phyloP scores from a whole-genome alignment of 2,329 filamentous ascomycete genomes.

The Beauveria pseudobassiana region DNA sequence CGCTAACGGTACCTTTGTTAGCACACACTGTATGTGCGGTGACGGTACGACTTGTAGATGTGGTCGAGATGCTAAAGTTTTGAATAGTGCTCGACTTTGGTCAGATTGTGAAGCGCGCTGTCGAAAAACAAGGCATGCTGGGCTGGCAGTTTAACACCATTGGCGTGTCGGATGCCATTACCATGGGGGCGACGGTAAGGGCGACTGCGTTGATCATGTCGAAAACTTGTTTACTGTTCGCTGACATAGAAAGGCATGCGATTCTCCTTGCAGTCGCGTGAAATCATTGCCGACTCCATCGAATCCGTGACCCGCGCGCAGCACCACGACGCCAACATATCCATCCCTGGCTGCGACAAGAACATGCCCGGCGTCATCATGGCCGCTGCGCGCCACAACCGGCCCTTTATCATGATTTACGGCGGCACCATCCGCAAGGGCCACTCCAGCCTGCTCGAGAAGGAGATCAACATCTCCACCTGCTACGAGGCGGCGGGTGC shows the following conservation, averaged over 20 bases:
- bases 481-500: constrained; percentile 86
- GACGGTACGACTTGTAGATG: not conserved
- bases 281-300: constrained; percentile 90
- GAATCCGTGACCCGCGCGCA: constrained; percentile 91
- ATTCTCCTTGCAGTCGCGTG: constrained; percentile 81
- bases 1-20: constrained; percentile 12
- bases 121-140: constrained; percentile 78
- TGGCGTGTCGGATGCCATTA: constrained; percentile 83
- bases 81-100: constrained; percentile 70
- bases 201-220: constrained; percentile 12
- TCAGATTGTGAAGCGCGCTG: constrained; percentile 75
- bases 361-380: constrained; percentile 94
- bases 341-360: constrained; percentile 92
- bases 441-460: constrained; percentile 68
- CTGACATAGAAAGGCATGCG: constrained; percentile 62
- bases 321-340: constrained; percentile 86
- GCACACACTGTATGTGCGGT: constrained; percentile 33
- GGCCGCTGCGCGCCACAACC: constrained; percentile 84
- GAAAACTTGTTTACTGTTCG: too few species aligned
- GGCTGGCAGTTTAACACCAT: constrained; percentile 94
- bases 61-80: not conserved
- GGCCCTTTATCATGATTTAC: constrained; percentile 92
- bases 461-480: constrained; percentile 78
- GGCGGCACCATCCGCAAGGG: constrained; percentile 86
- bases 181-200: constrained; percentile 79